A percentile compares a stretch with the other conserved stretches of the same genome.
Evolutionary conservation across 768 basidiomycete genomes (phyloP).

Genomic region (Leccinum incarnatum): DNA sequence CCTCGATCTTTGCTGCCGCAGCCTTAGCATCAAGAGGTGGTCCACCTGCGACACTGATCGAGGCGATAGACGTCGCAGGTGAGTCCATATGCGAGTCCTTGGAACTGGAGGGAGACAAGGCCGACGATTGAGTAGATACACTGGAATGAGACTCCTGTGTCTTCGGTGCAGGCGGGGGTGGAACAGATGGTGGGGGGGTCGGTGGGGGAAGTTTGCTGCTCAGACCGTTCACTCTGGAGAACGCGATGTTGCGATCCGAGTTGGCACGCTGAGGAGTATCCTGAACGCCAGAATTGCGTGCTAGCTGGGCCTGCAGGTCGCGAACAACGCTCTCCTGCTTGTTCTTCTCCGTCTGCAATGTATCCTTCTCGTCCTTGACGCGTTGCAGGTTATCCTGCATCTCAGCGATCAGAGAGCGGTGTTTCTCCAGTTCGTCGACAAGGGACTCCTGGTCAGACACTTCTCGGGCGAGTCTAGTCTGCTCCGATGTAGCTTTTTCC

Average conservation of each 20-base stretch:
- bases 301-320: slow-evolving; percentile 73
- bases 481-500: slow-evolving; percentile 53
- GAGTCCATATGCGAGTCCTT: slow-evolving; percentile 71
- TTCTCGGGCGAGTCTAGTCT: slow-evolving; percentile 63
- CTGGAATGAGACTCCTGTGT: slow-evolving; percentile 51
- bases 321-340: slow-evolving; percentile 67
- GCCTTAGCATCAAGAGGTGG: slow-evolving; percentile 52
- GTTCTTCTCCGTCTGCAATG: slow-evolving; percentile 66
- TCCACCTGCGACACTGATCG: slow-evolving; percentile 35
- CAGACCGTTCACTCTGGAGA: slow-evolving; percentile 56
- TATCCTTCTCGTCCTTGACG: slow-evolving; percentile 81
- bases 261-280: slow-evolving; percentile 49
- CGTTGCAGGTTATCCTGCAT: slow-evolving; percentile 75
- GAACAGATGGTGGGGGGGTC: slow-evolving; percentile 75
- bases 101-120: slow-evolving; percentile 55
- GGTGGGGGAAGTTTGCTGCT: slow-evolving; percentile 82
- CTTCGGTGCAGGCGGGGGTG: slow-evolving; percentile 78
- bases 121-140: slow-evolving; percentile 60
- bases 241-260: slow-evolving; percentile 52
- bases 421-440: slow-evolving; percentile 70
- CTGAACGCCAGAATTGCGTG: slow-evolving; percentile 45
- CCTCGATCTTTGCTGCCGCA: slow-evolving; percentile 55
- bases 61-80: slow-evolving; percentile 57
- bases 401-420: slow-evolving; percentile 73
- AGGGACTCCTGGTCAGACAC: slow-evolving; percentile 74